A percentile compares a stretch with the other conserved stretches of the same genome.
Conservation (phyloP, 2,329 filamentous ascomycete species). For the Davidsoniella virescens region DNA sequence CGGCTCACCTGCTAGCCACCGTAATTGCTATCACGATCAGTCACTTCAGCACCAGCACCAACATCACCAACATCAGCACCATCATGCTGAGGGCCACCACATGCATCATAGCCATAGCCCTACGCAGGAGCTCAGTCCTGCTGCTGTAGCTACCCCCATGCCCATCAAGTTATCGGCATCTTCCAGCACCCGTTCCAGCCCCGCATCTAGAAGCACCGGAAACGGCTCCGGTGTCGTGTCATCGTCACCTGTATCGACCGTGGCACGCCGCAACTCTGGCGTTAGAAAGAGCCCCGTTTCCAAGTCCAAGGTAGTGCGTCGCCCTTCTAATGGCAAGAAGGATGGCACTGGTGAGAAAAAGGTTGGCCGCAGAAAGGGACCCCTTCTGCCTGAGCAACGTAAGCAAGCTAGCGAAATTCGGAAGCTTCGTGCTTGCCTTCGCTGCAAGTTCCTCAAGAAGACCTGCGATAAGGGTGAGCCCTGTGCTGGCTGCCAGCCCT, state of each 20-base stretch:
- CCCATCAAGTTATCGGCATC: conserved; percentile 40
- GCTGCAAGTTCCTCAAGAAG: conserved; percentile 98
- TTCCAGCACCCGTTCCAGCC: conserved; percentile 31
- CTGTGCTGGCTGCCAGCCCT: conserved; percentile 87
- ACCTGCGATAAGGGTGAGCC: conserved; percentile 96
- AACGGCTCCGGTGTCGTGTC: conserved; percentile 37
- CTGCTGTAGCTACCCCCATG: conserved; percentile 46
- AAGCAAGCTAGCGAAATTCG: conserved; percentile 95
- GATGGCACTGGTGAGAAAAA: conserved; percentile 72
- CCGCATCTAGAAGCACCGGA: conserved; percentile 39
- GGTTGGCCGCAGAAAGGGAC: conserved; percentile 77
- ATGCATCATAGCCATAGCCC: conserved; percentile 25
- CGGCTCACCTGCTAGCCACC: conserved; percentile 28
- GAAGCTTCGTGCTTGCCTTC: conserved; percentile 81
- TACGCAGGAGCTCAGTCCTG: conserved; percentile 38
- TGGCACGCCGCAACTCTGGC: conserved; percentile 47
- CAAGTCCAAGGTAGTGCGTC: conserved; percentile 64
- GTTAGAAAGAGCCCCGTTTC: conserved; percentile 62
- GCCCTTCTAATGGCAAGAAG: conserved; percentile 61
- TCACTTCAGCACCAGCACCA: conserved; percentile 25
- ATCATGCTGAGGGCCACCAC: conserved; percentile 37
- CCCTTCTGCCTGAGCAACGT: conserved; percentile 79
- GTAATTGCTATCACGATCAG: conserved; percentile 46
- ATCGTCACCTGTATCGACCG: conserved; percentile 43
- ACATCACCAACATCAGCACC: conserved; percentile 38